Evolutionary conservation across 345 rosid genomes (phyloP).

Genomic region (Clarkia xantiana): DNA sequence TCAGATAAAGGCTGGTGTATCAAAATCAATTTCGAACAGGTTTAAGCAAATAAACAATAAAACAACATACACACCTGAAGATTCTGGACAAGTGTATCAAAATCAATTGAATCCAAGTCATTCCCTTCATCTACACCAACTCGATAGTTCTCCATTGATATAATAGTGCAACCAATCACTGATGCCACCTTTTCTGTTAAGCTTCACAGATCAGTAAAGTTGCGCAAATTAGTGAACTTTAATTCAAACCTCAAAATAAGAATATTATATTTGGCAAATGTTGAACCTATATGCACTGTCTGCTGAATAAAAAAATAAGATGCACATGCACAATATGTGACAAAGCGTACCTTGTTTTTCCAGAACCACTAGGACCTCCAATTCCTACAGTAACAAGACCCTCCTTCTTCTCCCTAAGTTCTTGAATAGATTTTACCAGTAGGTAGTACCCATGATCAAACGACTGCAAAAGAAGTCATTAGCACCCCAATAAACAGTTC

Average conservation of each 20-base stretch:
- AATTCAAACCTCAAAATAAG: background rate
- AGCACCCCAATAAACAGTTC: background rate
- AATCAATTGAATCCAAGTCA: slow-evolving; percentile 78
- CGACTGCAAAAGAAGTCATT: slow-evolving; percentile 33
- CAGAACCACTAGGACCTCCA: slow-evolving; percentile 98
- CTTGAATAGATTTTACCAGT: slow-evolving; percentile 87
- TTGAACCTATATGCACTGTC: background rate
- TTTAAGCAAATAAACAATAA: too few relatives aligned
- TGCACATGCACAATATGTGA: background rate
- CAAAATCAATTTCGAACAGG: too few relatives aligned
- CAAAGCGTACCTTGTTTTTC: slow-evolving; percentile 65
- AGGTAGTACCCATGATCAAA: slow-evolving; percentile 88
- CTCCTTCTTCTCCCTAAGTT: slow-evolving; percentile 82
- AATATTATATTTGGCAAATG: background rate
- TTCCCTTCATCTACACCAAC: slow-evolving; percentile 68
- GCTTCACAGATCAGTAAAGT: slow-evolving; percentile 29
- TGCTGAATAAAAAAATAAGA: slow-evolving; percentile 1
- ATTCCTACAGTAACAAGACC: slow-evolving; percentile 87
- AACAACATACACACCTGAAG: slow-evolving; percentile 27
- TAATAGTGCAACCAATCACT: slow-evolving; percentile 83
- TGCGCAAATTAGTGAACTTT: background rate
- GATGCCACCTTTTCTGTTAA: slow-evolving; percentile 97
- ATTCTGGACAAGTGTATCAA: slow-evolving; percentile 65
- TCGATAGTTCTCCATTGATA: slow-evolving; percentile 97
- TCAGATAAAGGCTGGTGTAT: too few relatives aligned